Evolutionary conservation across 2,329 filamentous ascomycete species (phyloP).

Genomic region (Diaporthe batatas): DNA sequence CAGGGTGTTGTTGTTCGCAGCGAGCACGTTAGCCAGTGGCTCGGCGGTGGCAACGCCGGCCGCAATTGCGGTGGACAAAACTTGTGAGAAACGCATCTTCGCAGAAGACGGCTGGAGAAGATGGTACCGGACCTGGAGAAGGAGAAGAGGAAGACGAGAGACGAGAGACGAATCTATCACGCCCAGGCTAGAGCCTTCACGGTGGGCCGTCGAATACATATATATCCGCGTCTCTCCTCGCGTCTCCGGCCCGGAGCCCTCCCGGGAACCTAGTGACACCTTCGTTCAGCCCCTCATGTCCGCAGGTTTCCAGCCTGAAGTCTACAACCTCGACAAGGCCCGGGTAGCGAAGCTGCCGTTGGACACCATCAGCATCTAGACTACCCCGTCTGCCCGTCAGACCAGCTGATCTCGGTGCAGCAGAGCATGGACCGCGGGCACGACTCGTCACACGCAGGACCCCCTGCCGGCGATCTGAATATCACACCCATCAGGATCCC

Average conservation of each 20-base stretch:
- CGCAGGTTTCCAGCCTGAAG: constrained; percentile 31
- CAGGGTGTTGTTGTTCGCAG: constrained; percentile 37
- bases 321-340: constrained; percentile 28
- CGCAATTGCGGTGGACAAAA: constrained; percentile 28
- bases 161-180: constrained; percentile 18
- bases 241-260: background rate
- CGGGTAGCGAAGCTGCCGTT: constrained; percentile 32
- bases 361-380: constrained; percentile 2
- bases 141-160: background rate
- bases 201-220: background rate
- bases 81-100: constrained; percentile 36
- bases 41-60: constrained; percentile 31
- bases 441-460: constrained; percentile 14
- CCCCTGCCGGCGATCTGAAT: constrained; percentile 2
- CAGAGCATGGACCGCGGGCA: background rate
- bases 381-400: constrained; percentile 18
- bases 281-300: constrained; percentile 13
- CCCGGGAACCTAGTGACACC: background rate
- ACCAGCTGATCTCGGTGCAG: constrained; percentile 27
- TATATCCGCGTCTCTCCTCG: background rate
- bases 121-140: constrained; percentile 17
- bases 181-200: background rate
- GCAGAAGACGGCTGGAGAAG: constrained; percentile 16
- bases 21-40: constrained; percentile 36
- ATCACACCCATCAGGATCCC: background rate